Base-by-base conservation (phyloP, 2,329 filamentous ascomycete species). In the Pseudopithomyces chartarum region DNA sequence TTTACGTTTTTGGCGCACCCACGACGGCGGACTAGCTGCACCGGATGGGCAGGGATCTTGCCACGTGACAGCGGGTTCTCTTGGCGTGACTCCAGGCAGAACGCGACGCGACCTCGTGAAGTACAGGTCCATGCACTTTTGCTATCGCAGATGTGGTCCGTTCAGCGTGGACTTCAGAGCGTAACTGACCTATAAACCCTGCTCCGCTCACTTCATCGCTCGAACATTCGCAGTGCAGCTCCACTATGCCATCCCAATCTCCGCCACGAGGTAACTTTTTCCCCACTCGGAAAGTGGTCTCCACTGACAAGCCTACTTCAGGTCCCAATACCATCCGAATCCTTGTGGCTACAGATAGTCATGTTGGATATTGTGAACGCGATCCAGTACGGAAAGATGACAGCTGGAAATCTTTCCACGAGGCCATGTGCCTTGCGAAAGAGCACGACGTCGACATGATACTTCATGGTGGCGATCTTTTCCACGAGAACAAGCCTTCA, bases 401-500 rank as follows among this genome's bases (percentile, higher is more conserved):
- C 76, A 97, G 92, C 78, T 98, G 94, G 93, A 90, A 88, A 73
- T 92, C 90, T 2, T 99, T 99, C 79, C 90, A 99, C 74, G 95
- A 99, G 77, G 87, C 97, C 59, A 92, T 99, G 90, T 89, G 87
- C 62, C 79, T 98, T 40, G 95, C 94, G 19, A 91, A 89, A 70
- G 87, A 88, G 33, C 84, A 89, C 72, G 95, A 99, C 79, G 95
- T 99, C 63, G 95, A 99, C 76, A 98, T 99, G 95, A 90, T 99
- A 0, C 83, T 99, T 2, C 87, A 99, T 4, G 94, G 90, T 2
- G 95, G 95, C 45, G 95, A 99, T 73, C 84, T 99, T 1, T 99
- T 99, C 73, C 96, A 99, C 74, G 94, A 99, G 66, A 99, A 99
- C 76, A 97, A 97, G 69, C 96, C 95, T 2, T 97, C 92, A 6